Evolutionary conservation across 2,329 filamentous ascomycete species (phyloP).

Genomic region (Dendryphion nanum): DNA sequence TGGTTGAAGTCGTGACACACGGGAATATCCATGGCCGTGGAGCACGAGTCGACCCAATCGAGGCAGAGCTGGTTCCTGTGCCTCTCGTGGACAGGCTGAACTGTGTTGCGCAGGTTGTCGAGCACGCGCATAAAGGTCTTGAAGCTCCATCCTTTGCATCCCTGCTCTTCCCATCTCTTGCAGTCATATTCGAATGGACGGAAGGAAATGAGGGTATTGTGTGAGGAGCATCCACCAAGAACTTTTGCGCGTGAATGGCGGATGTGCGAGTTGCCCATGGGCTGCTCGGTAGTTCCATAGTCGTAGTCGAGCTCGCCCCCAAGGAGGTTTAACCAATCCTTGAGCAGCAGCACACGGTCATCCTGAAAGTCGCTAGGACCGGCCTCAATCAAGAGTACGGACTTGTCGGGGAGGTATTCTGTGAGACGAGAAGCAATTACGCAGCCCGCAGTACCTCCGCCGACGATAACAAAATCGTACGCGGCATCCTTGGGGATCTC

Average conservation of each 20-base stretch:
- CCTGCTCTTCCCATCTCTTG: constrained; percentile 77
- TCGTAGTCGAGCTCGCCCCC: constrained; percentile 88
- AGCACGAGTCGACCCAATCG: constrained; percentile 84
- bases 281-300: constrained; percentile 85
- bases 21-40: constrained; percentile 74
- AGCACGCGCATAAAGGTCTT: constrained; percentile 78
- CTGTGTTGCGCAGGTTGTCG: constrained; percentile 83
- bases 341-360: constrained; percentile 80
- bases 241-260: constrained; percentile 91
- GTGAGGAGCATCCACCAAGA: constrained; percentile 85
- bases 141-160: constrained; percentile 84
- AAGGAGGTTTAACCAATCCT: constrained; percentile 81
- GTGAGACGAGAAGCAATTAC: constrained; percentile 78
- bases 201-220: constrained; percentile 94
- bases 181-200: constrained; percentile 87
- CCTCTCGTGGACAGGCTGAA: constrained; percentile 80
- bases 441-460: constrained; percentile 83
- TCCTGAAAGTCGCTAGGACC: constrained; percentile 88
- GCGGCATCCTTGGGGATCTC: constrained; percentile 61
- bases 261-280: constrained; percentile 87
- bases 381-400: constrained; percentile 79
- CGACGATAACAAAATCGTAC: constrained; percentile 83
- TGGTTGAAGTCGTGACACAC: constrained; percentile 83
- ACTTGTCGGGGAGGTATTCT: constrained; percentile 79
- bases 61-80: constrained; percentile 89